Evolutionary conservation across 805 yeast species (phyloP), one percentile per base, ranked within the genome.

Genomic region (Kazachstania africana): DNA sequence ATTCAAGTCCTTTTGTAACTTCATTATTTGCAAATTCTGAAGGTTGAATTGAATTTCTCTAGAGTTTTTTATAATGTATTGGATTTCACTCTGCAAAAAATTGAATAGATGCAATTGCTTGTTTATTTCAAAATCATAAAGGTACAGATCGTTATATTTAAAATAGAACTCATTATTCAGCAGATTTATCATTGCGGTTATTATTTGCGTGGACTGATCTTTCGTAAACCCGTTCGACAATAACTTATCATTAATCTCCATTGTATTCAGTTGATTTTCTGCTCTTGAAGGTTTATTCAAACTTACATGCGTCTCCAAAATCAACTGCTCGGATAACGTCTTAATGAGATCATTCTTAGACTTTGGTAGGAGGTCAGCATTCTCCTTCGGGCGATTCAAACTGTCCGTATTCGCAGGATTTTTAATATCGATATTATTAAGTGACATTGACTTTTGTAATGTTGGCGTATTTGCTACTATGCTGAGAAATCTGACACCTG

Each of bases 21-120:
- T 68, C 36, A 79, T 76, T 26, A 79, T 69, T 28, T 75, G 72
- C 36, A 74, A 69, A 15, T 78, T 73, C 32, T 78, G 63, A 32
- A 75, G 78, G 41, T 75, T 75, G 33, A 79, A 62, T 38, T 82
- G 81, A 9, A 64, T 60, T 39, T 78, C 85, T 41, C 96, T 62
- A 19, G 78, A 69, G 25, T 76, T 67, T 25, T 78, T 74, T 16
- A 85, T 71, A 44, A 85, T 95, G 27, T 79, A 82, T 29, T 78
- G 58, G 23, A 88, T 57, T 53, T 88, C 97, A 33, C 87, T 78
- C 38, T 83, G 83, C 0, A 95, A 95, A 20, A 95, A 93, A 50
- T 85, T 88, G 53, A 84, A 87, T 10, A 91, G 58, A 49, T 88
- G 91, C 15, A 73, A 69, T 45, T 88, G 95, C 46, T 87, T 88